Evolutionary conservation across 2,329 filamentous ascomycete species (phyloP).

Genomic region (Neoarthrinium moseri): DNA sequence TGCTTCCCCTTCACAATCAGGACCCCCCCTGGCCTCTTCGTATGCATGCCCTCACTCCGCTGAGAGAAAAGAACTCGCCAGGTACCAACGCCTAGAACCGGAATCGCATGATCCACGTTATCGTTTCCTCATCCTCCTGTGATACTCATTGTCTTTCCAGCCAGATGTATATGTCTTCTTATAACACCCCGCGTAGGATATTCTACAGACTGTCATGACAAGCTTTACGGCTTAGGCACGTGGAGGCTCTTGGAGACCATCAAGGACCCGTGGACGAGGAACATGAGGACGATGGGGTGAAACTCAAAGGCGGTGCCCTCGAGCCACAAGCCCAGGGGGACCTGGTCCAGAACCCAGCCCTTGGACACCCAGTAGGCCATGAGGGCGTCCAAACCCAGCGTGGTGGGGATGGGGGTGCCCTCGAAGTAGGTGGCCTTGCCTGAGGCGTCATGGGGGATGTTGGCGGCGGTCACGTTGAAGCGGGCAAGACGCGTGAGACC

Average conservation of each 20-base stretch:
- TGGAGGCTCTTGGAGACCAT: constrained; percentile 96
- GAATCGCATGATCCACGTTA: too few species aligned
- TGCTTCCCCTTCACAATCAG: too few species aligned
- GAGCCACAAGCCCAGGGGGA: constrained; percentile 74
- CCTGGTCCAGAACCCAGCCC: constrained; percentile 72
- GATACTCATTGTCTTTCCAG: not conserved
- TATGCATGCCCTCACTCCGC: too few species aligned
- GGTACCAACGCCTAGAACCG: too few species aligned
- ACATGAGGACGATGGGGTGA: constrained; percentile 78
- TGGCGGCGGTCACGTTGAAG: constrained; percentile 93
- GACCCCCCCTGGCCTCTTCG: too few species aligned
- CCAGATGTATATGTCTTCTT: not conserved
- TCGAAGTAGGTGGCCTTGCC: constrained; percentile 97
- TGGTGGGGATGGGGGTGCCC: constrained; percentile 93
- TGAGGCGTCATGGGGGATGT: constrained; percentile 84
- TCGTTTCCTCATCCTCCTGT: too few species aligned
- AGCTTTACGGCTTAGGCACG: constrained; percentile 81
- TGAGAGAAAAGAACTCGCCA: too few species aligned
- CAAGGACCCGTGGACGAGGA: constrained; percentile 83
- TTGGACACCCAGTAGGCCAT: constrained; percentile 89
- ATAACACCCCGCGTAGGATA: not conserved
- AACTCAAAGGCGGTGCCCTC: constrained; percentile 72
- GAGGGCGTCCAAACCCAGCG: constrained; percentile 72
- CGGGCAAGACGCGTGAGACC: constrained; percentile 90
- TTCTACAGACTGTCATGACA: not conserved